These are phyloP conservation scores for Silene vulgaris DNA, from an alignment of 179 eudicot species.

Conservation along the genomic window DNA sequence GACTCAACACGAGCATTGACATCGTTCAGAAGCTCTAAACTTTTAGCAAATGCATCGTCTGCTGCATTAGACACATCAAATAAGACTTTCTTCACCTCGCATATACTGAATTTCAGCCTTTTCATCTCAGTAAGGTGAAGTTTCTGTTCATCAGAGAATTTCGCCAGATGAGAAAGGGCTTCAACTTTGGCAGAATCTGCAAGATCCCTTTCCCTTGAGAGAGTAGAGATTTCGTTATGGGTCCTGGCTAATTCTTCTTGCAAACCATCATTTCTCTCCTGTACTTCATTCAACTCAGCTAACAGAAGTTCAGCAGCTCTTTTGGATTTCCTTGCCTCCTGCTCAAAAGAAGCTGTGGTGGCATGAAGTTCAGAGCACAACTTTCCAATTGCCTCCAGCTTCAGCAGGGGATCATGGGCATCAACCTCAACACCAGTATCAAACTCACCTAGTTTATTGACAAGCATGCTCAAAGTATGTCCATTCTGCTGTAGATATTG, in stretches of 20 bases:
- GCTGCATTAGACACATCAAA: constrained; percentile 35
- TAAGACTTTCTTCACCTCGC: constrained; percentile 43
- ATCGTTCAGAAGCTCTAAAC: constrained; percentile 47
- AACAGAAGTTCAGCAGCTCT: constrained; percentile 85
- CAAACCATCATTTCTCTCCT: constrained; percentile 84
- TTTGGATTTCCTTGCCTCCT: constrained; percentile 68
- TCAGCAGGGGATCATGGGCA: constrained; percentile 56
- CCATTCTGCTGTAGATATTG: constrained; percentile 47
- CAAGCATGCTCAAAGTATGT: constrained; percentile 48
- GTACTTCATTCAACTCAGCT: constrained; percentile 93
- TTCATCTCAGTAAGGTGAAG: constrained; percentile 46
- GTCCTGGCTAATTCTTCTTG: constrained; percentile 71
- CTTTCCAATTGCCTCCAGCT: constrained; percentile 53
- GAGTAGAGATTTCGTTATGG: constrained; percentile 40
- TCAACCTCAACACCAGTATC: constrained; percentile 33
- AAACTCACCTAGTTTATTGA: constrained; percentile 44
- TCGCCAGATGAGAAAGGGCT: constrained; percentile 52
- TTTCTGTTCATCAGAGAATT: constrained; percentile 57
- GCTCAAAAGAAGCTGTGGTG: constrained; percentile 48
- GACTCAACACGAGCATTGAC: constrained; percentile 42
- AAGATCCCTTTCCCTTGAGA: constrained; percentile 57
- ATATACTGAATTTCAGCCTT: constrained; percentile 40
- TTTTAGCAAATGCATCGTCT: constrained; percentile 49
- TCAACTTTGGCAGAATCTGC: constrained; percentile 63
- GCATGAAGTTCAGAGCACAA: constrained; percentile 46